These are phyloP conservation scores for Solanum infundibuliforme DNA, from an alignment of 257 asterid genomes.

Conservation along the genomic window DNA sequence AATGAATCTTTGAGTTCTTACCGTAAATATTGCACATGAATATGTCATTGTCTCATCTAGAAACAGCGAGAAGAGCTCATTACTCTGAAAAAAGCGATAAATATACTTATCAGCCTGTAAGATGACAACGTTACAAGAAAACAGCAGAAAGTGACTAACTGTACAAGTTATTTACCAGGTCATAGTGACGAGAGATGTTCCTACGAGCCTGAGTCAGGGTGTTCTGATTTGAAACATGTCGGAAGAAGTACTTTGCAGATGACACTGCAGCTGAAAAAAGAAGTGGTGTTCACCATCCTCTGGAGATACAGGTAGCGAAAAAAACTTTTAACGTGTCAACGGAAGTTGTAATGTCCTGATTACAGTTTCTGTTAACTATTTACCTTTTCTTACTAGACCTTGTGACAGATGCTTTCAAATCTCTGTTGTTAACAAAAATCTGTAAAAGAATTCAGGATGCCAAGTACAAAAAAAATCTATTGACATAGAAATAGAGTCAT, in stretches of 20 bases:
- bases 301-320: neutral
- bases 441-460: conserved; percentile 21
- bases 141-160: neutral
- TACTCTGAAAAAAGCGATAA: neutral
- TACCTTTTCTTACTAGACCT: conserved; percentile 49
- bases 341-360: neutral
- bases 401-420: conserved; percentile 33
- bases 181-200: conserved; percentile 78
- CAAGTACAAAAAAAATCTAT: neutral
- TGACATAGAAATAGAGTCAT: neutral
- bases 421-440: conserved; percentile 72
- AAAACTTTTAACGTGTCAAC: neutral
- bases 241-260: too few relatives aligned
- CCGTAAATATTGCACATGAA: conserved; percentile 79
- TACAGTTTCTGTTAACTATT: neutral
- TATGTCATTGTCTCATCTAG: conserved; percentile 85
- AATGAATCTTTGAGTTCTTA: conserved; percentile 3
- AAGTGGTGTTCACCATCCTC: conserved; percentile 84
- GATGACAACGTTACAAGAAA: neutral
- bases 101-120: neutral
- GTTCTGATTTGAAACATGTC: too few relatives aligned
- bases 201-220: neutral
- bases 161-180: conserved; percentile 35
- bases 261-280: too few relatives aligned
- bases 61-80: conserved; percentile 25